Conservation (phyloP, 2,329 filamentous ascomycete species). For the Hymenoscyphus salicellus region DNA sequence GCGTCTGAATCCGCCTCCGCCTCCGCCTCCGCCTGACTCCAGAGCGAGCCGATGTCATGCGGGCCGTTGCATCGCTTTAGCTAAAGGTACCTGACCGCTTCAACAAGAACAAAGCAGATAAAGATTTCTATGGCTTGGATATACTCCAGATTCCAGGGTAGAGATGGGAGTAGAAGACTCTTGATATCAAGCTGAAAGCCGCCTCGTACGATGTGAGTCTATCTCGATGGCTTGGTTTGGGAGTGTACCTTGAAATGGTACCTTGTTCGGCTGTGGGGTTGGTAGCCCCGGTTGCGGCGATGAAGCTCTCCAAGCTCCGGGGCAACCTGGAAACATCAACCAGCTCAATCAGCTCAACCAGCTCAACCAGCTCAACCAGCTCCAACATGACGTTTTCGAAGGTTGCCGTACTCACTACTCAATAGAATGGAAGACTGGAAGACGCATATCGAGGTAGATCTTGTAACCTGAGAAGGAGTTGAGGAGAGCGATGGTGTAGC, state of each 20-base stretch:
- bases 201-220: background rate
- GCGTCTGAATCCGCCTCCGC: conserved; percentile 8
- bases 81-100: background rate
- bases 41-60: conserved; percentile 1
- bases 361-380: background rate
- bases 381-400: background rate
- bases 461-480: background rate
- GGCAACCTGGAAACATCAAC: background rate
- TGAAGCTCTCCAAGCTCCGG: background rate
- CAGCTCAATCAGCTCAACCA: conserved; percentile 2
- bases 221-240: background rate
- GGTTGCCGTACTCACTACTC: background rate
- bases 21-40: background rate
- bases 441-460: background rate
- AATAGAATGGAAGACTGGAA: background rate
- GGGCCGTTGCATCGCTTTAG: background rate
- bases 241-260: background rate
- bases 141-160: background rate
- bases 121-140: background rate
- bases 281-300: background rate
- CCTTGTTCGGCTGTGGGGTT: background rate
- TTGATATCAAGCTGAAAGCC: background rate
- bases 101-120: background rate
- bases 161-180: background rate
- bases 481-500: background rate